Conservation (phyloP, 2,329 filamentous ascomycete genomes). For the Seiridium cupressi region DNA sequence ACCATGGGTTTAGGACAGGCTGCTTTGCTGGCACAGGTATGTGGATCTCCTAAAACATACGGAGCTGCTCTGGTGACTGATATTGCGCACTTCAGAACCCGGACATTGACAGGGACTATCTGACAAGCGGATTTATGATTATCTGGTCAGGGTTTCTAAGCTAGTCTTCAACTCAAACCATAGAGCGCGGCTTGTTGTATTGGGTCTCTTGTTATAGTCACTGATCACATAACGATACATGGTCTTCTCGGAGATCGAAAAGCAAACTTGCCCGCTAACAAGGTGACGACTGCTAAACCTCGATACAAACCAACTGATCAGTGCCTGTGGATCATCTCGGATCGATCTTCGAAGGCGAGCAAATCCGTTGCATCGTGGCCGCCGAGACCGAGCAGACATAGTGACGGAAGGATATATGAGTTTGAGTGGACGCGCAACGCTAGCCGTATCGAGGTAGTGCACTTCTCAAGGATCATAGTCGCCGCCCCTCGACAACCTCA, state of each 20-base stretch:
- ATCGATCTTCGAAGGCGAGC: no score
- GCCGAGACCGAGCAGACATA: no score
- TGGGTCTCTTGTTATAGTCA: neutral
- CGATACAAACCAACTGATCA: no score
- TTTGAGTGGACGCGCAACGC: neutral
- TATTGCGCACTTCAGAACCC: neutral
- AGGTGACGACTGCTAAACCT: no score
- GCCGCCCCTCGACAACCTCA: neutral
- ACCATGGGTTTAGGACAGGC: constrained; percentile 25
- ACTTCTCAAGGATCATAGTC: neutral
- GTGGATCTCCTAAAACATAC: neutral
- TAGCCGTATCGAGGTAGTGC: neutral
- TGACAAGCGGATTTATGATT: constrained; percentile 18
- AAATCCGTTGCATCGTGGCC: no score
- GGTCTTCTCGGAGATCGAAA: no score
- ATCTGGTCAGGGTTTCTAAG: constrained; percentile 17
- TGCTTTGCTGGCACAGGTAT: constrained; percentile 18
- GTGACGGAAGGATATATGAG: no score
- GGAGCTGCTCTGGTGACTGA: neutral
- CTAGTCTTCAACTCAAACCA: neutral
- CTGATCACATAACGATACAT: neutral
- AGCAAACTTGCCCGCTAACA: no score
- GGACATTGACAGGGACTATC: constrained; percentile 12
- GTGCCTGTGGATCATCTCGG: no score
- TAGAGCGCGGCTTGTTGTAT: neutral